Evolutionary conservation across 139 green algal species (phyloP), one percentile per base, ranked within the genome.

Genomic region (Pycnococcus provasolii): DNA sequence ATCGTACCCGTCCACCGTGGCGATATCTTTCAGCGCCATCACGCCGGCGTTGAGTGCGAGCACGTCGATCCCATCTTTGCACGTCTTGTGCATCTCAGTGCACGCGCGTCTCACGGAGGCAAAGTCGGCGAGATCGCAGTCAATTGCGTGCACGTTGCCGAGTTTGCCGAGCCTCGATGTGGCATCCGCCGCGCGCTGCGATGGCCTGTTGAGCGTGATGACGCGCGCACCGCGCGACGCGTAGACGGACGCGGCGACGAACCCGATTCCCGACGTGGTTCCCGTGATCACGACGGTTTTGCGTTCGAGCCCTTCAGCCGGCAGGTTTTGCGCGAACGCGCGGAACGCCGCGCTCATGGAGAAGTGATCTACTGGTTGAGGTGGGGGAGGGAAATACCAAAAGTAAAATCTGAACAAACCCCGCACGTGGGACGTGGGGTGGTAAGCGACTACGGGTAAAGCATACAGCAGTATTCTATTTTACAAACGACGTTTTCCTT

Each of bases 1-100:
- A 9, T 73, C 65, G 65, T 73, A 73, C 7, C 72, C 72, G 2
- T 73, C 65, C 42, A 58, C 54, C 3, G 64, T 78, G 0, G 58
- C 58, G 11, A 60, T 44, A 26, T 70, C 50, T 37, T 58, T 58
- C 13, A 78, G 6, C 13, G 65, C 72, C 72, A 78, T 78, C 5
- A 78, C 50, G 1, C 72, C 72, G 6, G 66, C 66, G 54, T 72
- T 72, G 41, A 42, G 37, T 2, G 11, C 42, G 53, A 72, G 57
- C 39, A 65, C 66, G 45, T 72, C 55, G 13, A 70, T 26, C 15
- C 40, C 48, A 37, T 46, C 53, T 5, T 5, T 43, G 53, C 51
- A 53, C 45, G 40, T 42, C 44, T 58, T 58, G 15, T 26, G 8
- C 40, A 72, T 15, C 8, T 66, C 37, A 2, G 8, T 5, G 8